These are phyloP conservation scores for Rhizophagus sp. DNA, from an alignment of 192 early-diverging fungal species.

Conservation along the genomic window DNA sequence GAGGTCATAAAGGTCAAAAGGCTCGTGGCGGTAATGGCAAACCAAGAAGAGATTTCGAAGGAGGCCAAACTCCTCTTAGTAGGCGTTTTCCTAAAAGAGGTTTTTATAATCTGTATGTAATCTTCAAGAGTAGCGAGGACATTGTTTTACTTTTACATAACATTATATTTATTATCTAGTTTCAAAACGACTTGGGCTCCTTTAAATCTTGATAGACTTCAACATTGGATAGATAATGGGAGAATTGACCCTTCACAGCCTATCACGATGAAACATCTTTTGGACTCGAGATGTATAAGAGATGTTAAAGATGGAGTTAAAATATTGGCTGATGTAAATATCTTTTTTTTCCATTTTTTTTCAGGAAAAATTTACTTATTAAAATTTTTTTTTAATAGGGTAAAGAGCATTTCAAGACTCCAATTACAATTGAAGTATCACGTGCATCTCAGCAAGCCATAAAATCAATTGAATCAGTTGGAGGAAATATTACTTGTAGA, in stretches of 20 bases:
- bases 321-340: slow-evolving; percentile 64
- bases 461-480: slow-evolving; percentile 74
- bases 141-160: slow-evolving; percentile 10
- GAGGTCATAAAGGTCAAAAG: slow-evolving; percentile 91
- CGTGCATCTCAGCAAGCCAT: slow-evolving; percentile 79
- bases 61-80: slow-evolving; percentile 87
- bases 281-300: slow-evolving; percentile 65
- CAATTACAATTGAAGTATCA: slow-evolving; percentile 85
- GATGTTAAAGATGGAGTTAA: slow-evolving; percentile 86
- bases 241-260: slow-evolving; percentile 76
- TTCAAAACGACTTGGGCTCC: slow-evolving; percentile 65
- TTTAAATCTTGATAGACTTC: slow-evolving; percentile 84
- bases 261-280: slow-evolving; percentile 81
- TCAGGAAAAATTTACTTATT: background rate
- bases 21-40: slow-evolving; percentile 74
- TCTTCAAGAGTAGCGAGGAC: background rate
- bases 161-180: slow-evolving; percentile 36
- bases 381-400: slow-evolving; percentile 50
- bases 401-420: slow-evolving; percentile 69
- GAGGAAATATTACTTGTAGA: slow-evolving; percentile 78
- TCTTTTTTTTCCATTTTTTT: background rate
- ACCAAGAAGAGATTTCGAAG: slow-evolving; percentile 85
- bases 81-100: slow-evolving; percentile 86
- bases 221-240: slow-evolving; percentile 88
- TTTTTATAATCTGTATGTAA: slow-evolving; percentile 65